These are phyloP conservation scores for Penicillium ochrochloron DNA, from an alignment of 495 filamentous ascomycete genomes.

Conservation along the genomic window DNA sequence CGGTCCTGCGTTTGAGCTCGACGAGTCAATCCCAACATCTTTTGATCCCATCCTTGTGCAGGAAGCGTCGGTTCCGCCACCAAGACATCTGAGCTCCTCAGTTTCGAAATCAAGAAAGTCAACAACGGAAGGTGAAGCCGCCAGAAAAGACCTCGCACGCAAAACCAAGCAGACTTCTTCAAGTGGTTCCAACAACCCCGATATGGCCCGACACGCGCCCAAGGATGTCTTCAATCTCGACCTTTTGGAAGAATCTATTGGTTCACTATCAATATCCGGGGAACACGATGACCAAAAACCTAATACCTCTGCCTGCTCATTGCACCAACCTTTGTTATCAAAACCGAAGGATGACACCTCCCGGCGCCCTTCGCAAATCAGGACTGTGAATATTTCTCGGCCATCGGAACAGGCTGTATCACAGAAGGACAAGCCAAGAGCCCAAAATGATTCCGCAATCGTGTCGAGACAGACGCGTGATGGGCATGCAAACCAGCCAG, in stretches of 20 bases:
- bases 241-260: slow-evolving; percentile 28
- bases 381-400: background rate
- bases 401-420: background rate
- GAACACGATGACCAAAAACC: slow-evolving; percentile 4
- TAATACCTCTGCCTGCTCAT: background rate
- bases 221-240: slow-evolving; percentile 14
- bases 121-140: background rate
- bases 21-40: slow-evolving; percentile 16
- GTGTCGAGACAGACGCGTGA: background rate
- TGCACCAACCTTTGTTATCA: slow-evolving; percentile 2
- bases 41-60: slow-evolving; percentile 17
- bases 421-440: background rate
- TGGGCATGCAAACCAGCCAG: background rate
- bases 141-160: background rate
- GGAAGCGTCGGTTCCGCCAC: background rate
- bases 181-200: slow-evolving; percentile 5
- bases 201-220: background rate
- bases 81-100: slow-evolving; percentile 31
- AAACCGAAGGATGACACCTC: slow-evolving; percentile 5
- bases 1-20: slow-evolving; percentile 21
- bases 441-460: background rate
- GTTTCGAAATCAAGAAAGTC: slow-evolving; percentile 7
- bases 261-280: slow-evolving; percentile 25
- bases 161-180: background rate
- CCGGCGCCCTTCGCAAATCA: background rate